A percentile compares a stretch with the other conserved stretches of the same genome.
These are phyloP conservation scores for Ogataea haglerorum DNA, from an alignment of 805 yeast genomes.

Conservation along the genomic window DNA sequence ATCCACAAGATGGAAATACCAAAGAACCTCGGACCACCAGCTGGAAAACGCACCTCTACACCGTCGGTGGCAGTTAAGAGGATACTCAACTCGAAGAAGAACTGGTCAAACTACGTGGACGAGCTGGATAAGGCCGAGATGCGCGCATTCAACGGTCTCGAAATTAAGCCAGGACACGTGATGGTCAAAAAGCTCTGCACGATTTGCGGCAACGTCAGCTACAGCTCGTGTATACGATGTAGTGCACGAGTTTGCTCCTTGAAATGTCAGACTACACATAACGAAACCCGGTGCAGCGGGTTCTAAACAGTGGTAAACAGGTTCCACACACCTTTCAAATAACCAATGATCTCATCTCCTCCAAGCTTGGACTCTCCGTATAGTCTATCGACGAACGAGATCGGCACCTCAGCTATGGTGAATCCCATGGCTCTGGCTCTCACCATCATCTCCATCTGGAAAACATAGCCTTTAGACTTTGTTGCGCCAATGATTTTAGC, in stretches of 20 bases:
- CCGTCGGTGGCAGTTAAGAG: slow-evolving; percentile 37
- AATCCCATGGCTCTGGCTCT: slow-evolving; percentile 74
- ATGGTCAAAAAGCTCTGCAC: slow-evolving; percentile 41
- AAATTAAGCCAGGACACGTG: slow-evolving; percentile 32
- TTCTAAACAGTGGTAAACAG: slow-evolving; percentile 58
- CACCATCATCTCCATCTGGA: slow-evolving; percentile 88
- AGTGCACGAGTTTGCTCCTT: slow-evolving; percentile 40
- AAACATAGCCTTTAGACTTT: slow-evolving; percentile 73
- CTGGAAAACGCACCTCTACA: slow-evolving; percentile 17
- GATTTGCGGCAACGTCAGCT: slow-evolving; percentile 44
- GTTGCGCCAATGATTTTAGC: slow-evolving; percentile 65
- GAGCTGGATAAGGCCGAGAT: slow-evolving; percentile 39
- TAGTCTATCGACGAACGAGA: slow-evolving; percentile 71
- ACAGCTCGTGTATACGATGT: slow-evolving; percentile 40
- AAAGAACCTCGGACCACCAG: slow-evolving; percentile 22
- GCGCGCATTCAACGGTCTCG: slow-evolving; percentile 29
- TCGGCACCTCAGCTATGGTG: slow-evolving; percentile 75
- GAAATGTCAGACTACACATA: slow-evolving; percentile 38
- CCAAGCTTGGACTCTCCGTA: slow-evolving; percentile 79
- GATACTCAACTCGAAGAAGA: slow-evolving; percentile 38
- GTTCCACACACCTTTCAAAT: slow-evolving; percentile 72
- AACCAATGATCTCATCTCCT: slow-evolving; percentile 76
- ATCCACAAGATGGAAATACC: slow-evolving; percentile 38
- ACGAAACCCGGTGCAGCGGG: slow-evolving; percentile 41
- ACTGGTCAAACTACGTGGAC: slow-evolving; percentile 39